These are phyloP conservation scores for Colletotrichum higginsianum DNA, from an alignment of 2,329 filamentous ascomycete species.

Conservation along the genomic window DNA sequence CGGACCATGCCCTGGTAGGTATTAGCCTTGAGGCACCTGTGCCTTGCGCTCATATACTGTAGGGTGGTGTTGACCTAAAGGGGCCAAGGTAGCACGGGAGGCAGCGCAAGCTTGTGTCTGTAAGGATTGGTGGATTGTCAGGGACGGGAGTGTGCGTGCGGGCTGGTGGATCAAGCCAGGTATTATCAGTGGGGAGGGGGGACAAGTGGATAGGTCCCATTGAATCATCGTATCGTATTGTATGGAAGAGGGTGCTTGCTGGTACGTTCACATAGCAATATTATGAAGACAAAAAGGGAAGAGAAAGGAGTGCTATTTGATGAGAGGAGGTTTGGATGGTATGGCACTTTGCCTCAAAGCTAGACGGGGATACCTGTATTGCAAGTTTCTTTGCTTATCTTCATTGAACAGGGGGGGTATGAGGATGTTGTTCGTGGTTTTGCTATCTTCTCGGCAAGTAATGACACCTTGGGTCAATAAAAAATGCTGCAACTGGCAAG, in stretches of 20 bases:
- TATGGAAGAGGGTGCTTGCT: slow-evolving; percentile 11
- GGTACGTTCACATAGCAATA: slow-evolving; percentile 11
- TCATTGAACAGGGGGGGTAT: no score
- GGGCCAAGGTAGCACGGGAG: slow-evolving; percentile 16
- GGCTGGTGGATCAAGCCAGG: slow-evolving; percentile 35
- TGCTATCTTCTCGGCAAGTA: not conserved
- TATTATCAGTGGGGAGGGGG: slow-evolving; percentile 21
- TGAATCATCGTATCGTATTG: slow-evolving; percentile 33
- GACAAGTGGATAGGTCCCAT: slow-evolving; percentile 37
- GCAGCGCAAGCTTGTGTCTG: slow-evolving; percentile 4
- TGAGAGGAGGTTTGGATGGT: not conserved
- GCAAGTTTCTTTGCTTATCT: not conserved
- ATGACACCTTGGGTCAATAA: not conserved
- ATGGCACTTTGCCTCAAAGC: no score
- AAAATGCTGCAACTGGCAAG: not conserved
- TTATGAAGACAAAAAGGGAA: slow-evolving; percentile 9
- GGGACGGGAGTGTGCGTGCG: slow-evolving; percentile 29
- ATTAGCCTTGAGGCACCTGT: slow-evolving; percentile 4
- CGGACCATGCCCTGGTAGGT: slow-evolving; percentile 24
- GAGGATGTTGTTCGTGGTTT: not conserved
- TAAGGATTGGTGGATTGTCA: slow-evolving; percentile 29
- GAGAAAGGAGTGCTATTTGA: not conserved
- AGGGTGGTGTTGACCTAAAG: not conserved
- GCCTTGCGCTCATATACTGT: not conserved
- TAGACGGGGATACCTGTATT: not conserved